Conservation (phyloP, 1,284 basidiomycete species). For the Apiotrichum brassicae region DNA sequence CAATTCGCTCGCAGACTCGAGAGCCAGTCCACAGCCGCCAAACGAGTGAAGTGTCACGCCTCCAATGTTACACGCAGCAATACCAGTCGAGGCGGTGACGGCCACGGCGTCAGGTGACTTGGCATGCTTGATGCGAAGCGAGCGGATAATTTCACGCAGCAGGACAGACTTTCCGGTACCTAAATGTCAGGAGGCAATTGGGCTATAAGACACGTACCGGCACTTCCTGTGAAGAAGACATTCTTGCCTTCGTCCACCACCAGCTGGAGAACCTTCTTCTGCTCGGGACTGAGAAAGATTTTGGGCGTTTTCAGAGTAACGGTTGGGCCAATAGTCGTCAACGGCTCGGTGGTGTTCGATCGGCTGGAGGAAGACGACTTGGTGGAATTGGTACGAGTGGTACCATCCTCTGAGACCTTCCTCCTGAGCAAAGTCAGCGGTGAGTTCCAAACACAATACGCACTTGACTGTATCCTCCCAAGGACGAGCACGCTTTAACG, state of each 20-base stretch:
- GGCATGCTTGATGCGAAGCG: conserved; percentile 52
- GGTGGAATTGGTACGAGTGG: conserved; percentile 6
- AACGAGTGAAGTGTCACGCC: conserved; percentile 92
- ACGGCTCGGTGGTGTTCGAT: conserved; percentile 4
- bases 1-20: conserved; percentile 60
- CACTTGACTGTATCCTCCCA: conserved; percentile 27
- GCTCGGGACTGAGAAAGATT: conserved; percentile 66
- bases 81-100: conserved; percentile 82
- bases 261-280: conserved; percentile 65
- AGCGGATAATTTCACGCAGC: conserved; percentile 76
- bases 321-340: conserved; percentile 9
- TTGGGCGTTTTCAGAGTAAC: conserved; percentile 46
- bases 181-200: conserved; percentile 31
- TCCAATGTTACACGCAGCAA: conserved; percentile 90
- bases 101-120: conserved; percentile 59
- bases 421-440: no score
- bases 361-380: background rate
- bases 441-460: no score
- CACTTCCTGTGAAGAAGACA: conserved; percentile 96
- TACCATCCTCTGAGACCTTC: conserved; percentile 14
- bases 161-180: conserved; percentile 94
- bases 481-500: conserved; percentile 29
- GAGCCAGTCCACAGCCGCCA: conserved; percentile 76
- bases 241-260: conserved; percentile 66
- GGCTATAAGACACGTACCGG: conserved; percentile 56